phyloP scores from a whole-genome alignment of 495 filamentous ascomycete genomes.

The Xylaria venustula region DNA sequence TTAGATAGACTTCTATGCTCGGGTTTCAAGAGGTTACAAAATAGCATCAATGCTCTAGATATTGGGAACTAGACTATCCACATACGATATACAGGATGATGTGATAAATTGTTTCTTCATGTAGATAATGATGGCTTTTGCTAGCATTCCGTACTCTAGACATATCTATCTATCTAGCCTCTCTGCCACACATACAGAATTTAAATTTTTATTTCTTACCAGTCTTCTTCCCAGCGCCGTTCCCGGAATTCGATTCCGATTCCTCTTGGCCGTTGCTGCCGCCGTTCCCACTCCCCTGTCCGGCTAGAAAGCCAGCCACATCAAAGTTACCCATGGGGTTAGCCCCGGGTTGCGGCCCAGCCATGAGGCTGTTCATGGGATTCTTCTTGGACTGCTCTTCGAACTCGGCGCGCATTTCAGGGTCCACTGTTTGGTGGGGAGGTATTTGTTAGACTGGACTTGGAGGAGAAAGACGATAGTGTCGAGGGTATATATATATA shows the following conservation, averaged over 20 bases:
- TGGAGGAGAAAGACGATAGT: too few species aligned
- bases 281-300: slow-evolving; percentile 29
- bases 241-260: slow-evolving; percentile 24
- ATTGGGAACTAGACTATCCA: too few species aligned
- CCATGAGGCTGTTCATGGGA: slow-evolving; percentile 54
- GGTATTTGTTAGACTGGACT: slow-evolving; percentile 4
- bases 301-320: slow-evolving; percentile 79
- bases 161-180: too few species aligned
- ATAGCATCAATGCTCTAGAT: too few species aligned
- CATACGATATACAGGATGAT: too few species aligned
- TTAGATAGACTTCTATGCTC: too few species aligned
- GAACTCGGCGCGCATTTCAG: slow-evolving; percentile 87
- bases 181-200: not conserved
- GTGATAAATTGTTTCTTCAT: too few species aligned
- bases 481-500: too few species aligned
- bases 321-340: slow-evolving; percentile 73
- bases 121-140: too few species aligned
- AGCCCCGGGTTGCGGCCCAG: slow-evolving; percentile 38
- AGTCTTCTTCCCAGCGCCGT: slow-evolving; percentile 27
- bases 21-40: too few species aligned
- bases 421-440: slow-evolving; percentile 69
- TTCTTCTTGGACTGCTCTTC: slow-evolving; percentile 81
- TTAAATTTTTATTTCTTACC: slow-evolving; percentile 34
- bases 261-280: slow-evolving; percentile 30
- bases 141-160: too few species aligned